Evolutionary conservation across 352 stramenopile genomes (phyloP), one percentile per base, ranked within the genome.

Genomic region (Globisporangium paroecandrum): DNA sequence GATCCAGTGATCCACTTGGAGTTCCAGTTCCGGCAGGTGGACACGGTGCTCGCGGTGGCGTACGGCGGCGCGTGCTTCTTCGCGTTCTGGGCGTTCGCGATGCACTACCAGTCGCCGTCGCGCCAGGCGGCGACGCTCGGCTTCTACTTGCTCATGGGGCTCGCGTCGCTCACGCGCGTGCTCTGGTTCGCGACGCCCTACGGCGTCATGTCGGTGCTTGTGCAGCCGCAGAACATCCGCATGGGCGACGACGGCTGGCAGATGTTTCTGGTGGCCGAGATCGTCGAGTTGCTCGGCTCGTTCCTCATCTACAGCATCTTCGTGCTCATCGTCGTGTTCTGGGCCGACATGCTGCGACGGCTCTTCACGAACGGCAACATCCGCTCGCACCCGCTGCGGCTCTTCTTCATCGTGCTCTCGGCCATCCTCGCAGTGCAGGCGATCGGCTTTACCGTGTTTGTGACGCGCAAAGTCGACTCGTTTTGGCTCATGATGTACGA

Each of bases 291-390:
- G 36, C 63, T 96, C 7, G 97, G 97, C 51, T 98, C 91, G 22
- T 85, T 98, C 57, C 81, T 96, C n/a, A 81, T 99, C 32, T 99
- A 98, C 79, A 95, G 89, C 63, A 97, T 99, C 72, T 99, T 99
- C 69, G 97, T 99, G 68, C 86, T 99, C 20, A 98, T 99, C 76
- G 81, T 98, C 53, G 95, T 99, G 25, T 99, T 98, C 79, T 99
- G 97, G 97, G 94, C 97, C 6, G 94, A 99, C 75, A 98, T 99
- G 85, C 78, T 99, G 38, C 97, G 98, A 58, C 96, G 97, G 9
- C 79, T 91, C 20, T 92, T 91, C 70, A 89, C 85, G 18, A 84
- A 94, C 60, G 81, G 87, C 58, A 82, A 73, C 61, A 77, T 92
- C 55, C 75, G 80, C 18, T 90, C 83, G 29, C 81, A 93, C 59